Base-by-base conservation (phyloP, 768 basidiomycete species). In the Agrocybe pediades region DNA sequence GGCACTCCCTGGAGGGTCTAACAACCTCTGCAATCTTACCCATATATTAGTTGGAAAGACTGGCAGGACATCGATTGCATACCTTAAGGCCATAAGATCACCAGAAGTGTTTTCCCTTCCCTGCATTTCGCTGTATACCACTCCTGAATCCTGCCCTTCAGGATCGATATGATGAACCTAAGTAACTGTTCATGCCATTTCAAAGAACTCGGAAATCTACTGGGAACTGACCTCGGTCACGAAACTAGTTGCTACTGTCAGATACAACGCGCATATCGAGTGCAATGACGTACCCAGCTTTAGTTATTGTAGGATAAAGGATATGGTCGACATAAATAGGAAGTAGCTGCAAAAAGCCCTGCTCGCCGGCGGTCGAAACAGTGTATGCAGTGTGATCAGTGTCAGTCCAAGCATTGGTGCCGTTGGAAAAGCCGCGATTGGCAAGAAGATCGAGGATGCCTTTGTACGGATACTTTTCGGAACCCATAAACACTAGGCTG, bases 81-180 rank as follows among this genome's bases (percentile, higher is more conserved):
- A 94, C 93, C 84, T 74, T 23, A 95, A 80, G 30, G 87, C 85
- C 90, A 97, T 95, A 41, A 98, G 74, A 72, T 98, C 95, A 9
- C 84, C 86, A 1, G 92, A 84, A 0, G 91, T 94, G 65, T 98
- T 98, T 74, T 98, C 88, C 43, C 96, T 82, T 1, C 94, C 95
- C 72, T 95, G 92, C 95, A 97, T 97, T 73, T 95, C 91, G 64
- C 89, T 90, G 70, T 97, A 98, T 9, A 98, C 96, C 1, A 99
- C 97, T 30, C 97, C 97, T 15, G 92, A 90, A 64, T 98, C 85
- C 61, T 95, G 84, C 7, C 94, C 96, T 64, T 91, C 85, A 2
- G 82, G 82, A 68, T 98, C 90, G 59, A 98, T 85, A 69, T 98
- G 94, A 68, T 98, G 92, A n/a, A 99, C 88, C 90, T 92, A 59